Evolutionary conservation across 2,329 filamentous ascomycete genomes (phyloP).

Genomic region (Aspergillus sp.): DNA sequence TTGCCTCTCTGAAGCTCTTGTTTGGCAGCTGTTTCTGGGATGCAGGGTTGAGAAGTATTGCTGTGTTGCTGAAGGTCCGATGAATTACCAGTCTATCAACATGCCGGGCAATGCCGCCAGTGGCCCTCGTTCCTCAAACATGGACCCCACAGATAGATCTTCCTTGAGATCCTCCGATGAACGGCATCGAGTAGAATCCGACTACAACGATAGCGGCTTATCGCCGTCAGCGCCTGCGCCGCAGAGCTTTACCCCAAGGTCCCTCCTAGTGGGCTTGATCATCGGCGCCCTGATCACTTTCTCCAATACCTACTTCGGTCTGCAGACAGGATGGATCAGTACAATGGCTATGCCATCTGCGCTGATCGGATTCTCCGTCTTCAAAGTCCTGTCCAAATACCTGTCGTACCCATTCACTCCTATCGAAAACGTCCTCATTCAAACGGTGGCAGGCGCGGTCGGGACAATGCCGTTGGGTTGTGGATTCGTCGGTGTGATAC

Average conservation of each 20-base stretch:
- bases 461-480: conserved; percentile 96
- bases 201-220: conserved; percentile 3
- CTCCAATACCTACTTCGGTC: conserved; percentile 98
- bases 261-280: conserved; percentile 72
- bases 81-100: conserved; percentile 39
- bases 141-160: conserved; percentile 4
- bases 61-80: conserved; percentile 14
- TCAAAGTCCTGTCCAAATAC: conserved; percentile 72
- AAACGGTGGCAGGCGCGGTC: conserved; percentile 92
- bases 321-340: conserved; percentile 81
- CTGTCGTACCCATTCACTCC: conserved; percentile 82
- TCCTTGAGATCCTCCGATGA: conserved; percentile 4
- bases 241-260: conserved; percentile 78
- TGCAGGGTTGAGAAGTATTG: not conserved
- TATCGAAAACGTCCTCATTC: conserved; percentile 93
- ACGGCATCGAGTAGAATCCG: not conserved
- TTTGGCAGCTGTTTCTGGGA: not conserved
- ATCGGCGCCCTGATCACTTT: conserved; percentile 93
- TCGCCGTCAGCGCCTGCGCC: conserved; percentile 18
- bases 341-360: conserved; percentile 98
- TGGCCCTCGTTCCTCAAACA: conserved; percentile 5
- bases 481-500: conserved; percentile 92
- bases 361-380: conserved; percentile 90
- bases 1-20: not conserved
- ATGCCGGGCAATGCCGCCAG: conserved; percentile 30